A percentile compares a stretch with the other conserved stretches of the same genome.
These are phyloP conservation scores for Rhodosorus marinus DNA, from an alignment of 23 red algal genomes.

Conservation along the genomic window DNA sequence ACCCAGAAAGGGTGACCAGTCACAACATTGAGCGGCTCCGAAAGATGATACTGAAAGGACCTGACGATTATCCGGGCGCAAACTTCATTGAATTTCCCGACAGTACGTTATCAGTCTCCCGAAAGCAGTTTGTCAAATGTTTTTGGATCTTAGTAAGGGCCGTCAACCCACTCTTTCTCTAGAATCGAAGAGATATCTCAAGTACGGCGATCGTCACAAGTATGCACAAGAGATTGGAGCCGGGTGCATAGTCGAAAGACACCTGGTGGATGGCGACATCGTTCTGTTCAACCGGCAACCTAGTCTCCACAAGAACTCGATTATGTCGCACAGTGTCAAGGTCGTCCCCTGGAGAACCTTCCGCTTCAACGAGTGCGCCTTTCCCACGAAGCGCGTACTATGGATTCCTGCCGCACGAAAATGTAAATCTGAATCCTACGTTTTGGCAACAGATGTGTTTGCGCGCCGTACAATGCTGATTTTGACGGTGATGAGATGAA, in stretches of 20 bases:
- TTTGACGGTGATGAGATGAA: constrained; percentile 99
- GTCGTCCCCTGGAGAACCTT: constrained; percentile 82
- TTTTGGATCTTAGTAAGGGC: too few relatives aligned
- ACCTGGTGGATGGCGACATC: constrained; percentile 75
- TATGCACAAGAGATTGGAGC: constrained; percentile 25
- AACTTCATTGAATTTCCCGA: constrained; percentile 65
- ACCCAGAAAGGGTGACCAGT: constrained; percentile 71
- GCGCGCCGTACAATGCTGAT: constrained; percentile 98
- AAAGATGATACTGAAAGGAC: constrained; percentile 36
- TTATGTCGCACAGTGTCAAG: constrained; percentile 89
- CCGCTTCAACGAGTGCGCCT: constrained; percentile 93
- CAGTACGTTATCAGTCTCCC: constrained; percentile 9
- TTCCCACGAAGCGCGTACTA: too few relatives aligned
- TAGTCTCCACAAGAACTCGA: constrained; percentile 78
- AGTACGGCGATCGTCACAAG: constrained; percentile 68
- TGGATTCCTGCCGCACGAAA: neutral
- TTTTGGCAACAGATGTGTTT: too few relatives aligned
- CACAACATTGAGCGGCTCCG: constrained; percentile 46
- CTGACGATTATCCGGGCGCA: constrained; percentile 71
- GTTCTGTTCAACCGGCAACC: constrained; percentile 98
- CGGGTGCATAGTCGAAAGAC: constrained; percentile 73
- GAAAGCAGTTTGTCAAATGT: too few relatives aligned
- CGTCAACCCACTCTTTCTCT: neutral
- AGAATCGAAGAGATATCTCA: constrained; percentile 54
- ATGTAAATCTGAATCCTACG: neutral